Base-by-base conservation (phyloP, 768 basidiomycete genomes). In the Lactifluus subvellereus region DNA sequence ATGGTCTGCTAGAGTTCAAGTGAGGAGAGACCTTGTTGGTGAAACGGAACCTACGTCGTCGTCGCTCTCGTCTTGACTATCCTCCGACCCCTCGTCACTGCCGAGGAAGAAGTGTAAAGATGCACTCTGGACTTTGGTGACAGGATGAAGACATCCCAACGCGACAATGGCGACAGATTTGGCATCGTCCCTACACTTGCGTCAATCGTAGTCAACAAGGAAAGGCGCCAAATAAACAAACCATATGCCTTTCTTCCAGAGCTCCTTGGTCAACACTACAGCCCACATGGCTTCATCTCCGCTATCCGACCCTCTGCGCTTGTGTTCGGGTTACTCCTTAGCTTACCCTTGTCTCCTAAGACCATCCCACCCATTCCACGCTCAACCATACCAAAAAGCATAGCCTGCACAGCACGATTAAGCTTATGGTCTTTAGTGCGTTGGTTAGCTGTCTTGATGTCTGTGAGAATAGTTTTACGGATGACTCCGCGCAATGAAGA, bases 281-380 rank as follows among this genome's bases (percentile, higher is more conserved):
- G 97, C 96, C 95, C 96, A 98, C 86, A 97, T 90, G 3, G 95
- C 94, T 69, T 98, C 97, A 37, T 93, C 90, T 2, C 86, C 84
- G 54, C 77, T 79, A 59, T 76, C 73, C 33, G 74, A 72, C 73
- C n/a, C 62, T 80, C 78, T 30, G 69, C 71, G 1, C 76, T 74
- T 9, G 76, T 72, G 6, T 75, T 73, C 54, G 73, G 68, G n/a
- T 71, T 69, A 33, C 76, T 77, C 65, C 82, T n/a, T n/a, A 82
- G 70, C 69, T 86, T 93, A 4, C 87, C 94, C 73, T 93, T 94
- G 77, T 94, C 86, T 11, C 92, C 90, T 14, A 85, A 72, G 16
- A 93, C 84, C 68, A 91, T 86, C 1, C 79, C 87, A 45, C 85
- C 84, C 87, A 94, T 91, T 13, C 94, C 94, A 43, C 88, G 84